Base-by-base conservation (phyloP, 2,329 filamentous ascomycete species). In the Harringtonia lauricola region DNA sequence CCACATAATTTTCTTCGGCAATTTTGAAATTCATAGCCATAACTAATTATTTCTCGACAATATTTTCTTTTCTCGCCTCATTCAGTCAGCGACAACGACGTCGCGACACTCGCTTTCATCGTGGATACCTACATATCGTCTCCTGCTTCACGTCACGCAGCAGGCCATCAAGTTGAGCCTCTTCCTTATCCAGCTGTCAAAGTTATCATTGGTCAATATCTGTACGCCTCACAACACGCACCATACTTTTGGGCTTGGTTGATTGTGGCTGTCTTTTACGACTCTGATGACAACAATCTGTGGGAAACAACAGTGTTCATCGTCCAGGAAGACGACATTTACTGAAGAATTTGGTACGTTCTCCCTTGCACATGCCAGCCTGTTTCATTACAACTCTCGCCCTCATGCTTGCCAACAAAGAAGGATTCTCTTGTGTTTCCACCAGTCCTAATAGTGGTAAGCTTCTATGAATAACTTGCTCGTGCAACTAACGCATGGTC, bases 291-390 rank as follows among this genome's bases (percentile, higher is more conserved):
- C 35, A 56, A 54, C 29, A 53, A 62, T 4, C 46, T 74, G 33
- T 74, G 68, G 67, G 70, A 67, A 37, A 66, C 60, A 1, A 62
- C 72, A 53, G 44, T 70, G 18, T 65, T 72, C 24, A 45, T 64
- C 18, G 8, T 30, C 8, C 44, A 47, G 8, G 41, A 39, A 5
- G 13, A 33, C 9, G 17, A 29, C 29, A 19, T 9, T 3, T 29
- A 13, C 21, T 6, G 15, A 29, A 9, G 21, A 18, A 7, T 29
- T 14, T 15, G 26, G 2, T 14, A 17, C n/a, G n/a, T n/a, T n/a
- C 8, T 29, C 13, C 8, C 8, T 29, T 29, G 28, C 28, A 29
- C 28, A 29, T 29, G n/a, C n/a, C n/a, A n/a, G n/a, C n/a, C n/a
- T n/a, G n/a, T n/a, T n/a, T n/a, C n/a, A n/a, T n/a, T n/a, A n/a